Percentiles rank a stretch among this genome's conserved stretches.
phyloP scores from a whole-genome alignment of 768 basidiomycete genomes.

The Tricholoma hemisulphureum region DNA sequence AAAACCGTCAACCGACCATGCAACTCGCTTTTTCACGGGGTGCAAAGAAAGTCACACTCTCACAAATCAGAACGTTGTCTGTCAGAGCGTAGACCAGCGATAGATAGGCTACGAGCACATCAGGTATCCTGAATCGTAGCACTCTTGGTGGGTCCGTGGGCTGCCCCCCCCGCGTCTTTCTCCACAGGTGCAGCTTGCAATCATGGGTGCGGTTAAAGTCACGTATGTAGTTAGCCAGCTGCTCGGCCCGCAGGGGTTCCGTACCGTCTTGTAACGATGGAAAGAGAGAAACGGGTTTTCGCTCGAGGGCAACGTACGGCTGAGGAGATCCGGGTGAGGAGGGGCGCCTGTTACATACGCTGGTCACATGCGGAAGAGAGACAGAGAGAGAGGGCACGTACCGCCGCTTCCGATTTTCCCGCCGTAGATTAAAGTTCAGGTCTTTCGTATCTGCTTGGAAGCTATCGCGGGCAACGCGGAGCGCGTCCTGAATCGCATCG shows the following conservation, averaged over 20 bases:
- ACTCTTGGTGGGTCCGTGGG: slow-evolving; percentile 34
- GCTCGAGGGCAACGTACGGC: slow-evolving; percentile 48
- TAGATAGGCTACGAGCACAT: slow-evolving; percentile 67
- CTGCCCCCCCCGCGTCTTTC: slow-evolving; percentile 26
- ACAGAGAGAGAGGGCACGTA: slow-evolving; percentile 27
- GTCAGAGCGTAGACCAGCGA: slow-evolving; percentile 42
- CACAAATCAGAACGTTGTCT: slow-evolving; percentile 43
- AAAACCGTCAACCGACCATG: not conserved
- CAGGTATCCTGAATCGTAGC: slow-evolving; percentile 59
- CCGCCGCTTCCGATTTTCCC: slow-evolving; percentile 59
- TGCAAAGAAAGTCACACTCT: slow-evolving; percentile 69
- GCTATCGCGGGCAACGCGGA: slow-evolving; percentile 54
- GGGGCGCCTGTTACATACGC: slow-evolving; percentile 37
- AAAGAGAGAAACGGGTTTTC: slow-evolving; percentile 41
- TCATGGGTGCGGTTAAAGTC: slow-evolving; percentile 50
- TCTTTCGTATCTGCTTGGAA: slow-evolving; percentile 51
- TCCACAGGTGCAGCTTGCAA: slow-evolving; percentile 57
- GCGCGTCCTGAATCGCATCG: slow-evolving; percentile 56
- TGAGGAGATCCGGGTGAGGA: slow-evolving; percentile 62
- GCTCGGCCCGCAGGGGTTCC: slow-evolving; percentile 41
- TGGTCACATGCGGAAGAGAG: slow-evolving; percentile 3
- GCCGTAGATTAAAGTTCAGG: slow-evolving; percentile 43
- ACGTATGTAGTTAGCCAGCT: slow-evolving; percentile 53
- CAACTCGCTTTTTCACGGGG: slow-evolving; percentile 63
- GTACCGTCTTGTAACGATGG: slow-evolving; percentile 37